Evolutionary conservation across 257 asterid species (phyloP).

Genomic region (Nicotiana attenuata): DNA sequence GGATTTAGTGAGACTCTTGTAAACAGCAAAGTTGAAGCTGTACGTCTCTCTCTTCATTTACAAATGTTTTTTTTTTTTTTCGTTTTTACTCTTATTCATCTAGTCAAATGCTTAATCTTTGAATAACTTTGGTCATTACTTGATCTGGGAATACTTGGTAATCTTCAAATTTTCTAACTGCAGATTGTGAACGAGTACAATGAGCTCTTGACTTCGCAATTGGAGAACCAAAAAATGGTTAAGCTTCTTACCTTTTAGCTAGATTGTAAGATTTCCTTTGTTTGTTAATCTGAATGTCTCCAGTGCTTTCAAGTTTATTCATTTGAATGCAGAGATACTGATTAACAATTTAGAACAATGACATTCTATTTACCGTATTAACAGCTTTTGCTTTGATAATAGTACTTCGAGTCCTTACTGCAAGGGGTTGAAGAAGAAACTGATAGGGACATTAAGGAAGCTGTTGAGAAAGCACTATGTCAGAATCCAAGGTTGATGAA

Average conservation of each 20-base stretch:
- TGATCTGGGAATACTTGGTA: constrained; percentile 11
- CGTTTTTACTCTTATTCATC: constrained; percentile 8
- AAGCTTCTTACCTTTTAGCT: constrained; percentile 19
- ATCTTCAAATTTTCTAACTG: constrained; percentile 17
- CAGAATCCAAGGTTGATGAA: constrained; percentile 73
- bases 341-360: constrained; percentile 10
- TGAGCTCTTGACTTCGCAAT: constrained; percentile 84
- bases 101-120: not conserved
- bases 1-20: constrained; percentile 46
- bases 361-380: constrained; percentile 16
- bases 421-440: constrained; percentile 72
- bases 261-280: not conserved
- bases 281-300: not conserved
- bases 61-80: not conserved
- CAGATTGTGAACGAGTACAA: constrained; percentile 92
- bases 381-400: constrained; percentile 28
- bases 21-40: constrained; percentile 76
- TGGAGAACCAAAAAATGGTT: constrained; percentile 85
- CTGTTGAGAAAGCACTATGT: constrained; percentile 66
- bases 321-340: not conserved
- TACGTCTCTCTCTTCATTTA: constrained; percentile 24
- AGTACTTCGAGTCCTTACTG: constrained; percentile 83
- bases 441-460: constrained; percentile 51
- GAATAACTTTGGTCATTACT: constrained; percentile 1
- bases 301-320: not conserved